These are phyloP conservation scores for Rhodotorula mucilaginosa DNA, from an alignment of 1,284 basidiomycete genomes.

Conservation along the genomic window DNA sequence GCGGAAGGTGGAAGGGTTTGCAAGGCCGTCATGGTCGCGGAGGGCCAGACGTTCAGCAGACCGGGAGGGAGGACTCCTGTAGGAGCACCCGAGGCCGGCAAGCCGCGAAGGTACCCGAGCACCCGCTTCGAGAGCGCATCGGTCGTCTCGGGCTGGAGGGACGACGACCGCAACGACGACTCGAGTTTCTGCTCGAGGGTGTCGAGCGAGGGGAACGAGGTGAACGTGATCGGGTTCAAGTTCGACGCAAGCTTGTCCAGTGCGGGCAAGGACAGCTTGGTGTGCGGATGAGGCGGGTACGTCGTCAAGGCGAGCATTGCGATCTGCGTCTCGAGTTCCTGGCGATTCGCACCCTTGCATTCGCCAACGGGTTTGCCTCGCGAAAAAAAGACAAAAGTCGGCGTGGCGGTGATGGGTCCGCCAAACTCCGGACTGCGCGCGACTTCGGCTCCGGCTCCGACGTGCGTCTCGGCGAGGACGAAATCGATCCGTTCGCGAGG, in stretches of 20 bases:
- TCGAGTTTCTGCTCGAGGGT: slow-evolving; percentile 5
- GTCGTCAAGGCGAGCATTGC: slow-evolving; percentile 43
- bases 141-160: no score
- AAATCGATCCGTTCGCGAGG: slow-evolving; percentile 42
- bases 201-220: slow-evolving; percentile 24
- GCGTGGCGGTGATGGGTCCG: slow-evolving; percentile 44
- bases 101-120: slow-evolving; percentile 23
- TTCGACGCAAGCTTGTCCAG: slow-evolving; percentile 27
- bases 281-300: slow-evolving; percentile 44
- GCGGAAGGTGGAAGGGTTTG: slow-evolving; percentile 1
- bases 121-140: slow-evolving; percentile 13
- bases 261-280: slow-evolving; percentile 32
- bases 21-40: slow-evolving; percentile 23
- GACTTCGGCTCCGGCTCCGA: slow-evolving; percentile 32
- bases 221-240: slow-evolving; percentile 37
- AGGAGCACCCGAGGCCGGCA: slow-evolving; percentile 11
- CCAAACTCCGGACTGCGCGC: slow-evolving; percentile 31
- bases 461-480: slow-evolving; percentile 45
- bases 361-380: slow-evolving; percentile 40
- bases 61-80: slow-evolving; percentile 5
- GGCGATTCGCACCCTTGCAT: slow-evolving; percentile 45
- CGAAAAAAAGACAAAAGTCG: slow-evolving; percentile 47
- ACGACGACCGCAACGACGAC: background rate
- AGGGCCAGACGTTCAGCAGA: slow-evolving; percentile 15
- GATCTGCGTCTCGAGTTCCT: slow-evolving; percentile 45